phyloP scores from a whole-genome alignment of 2,329 filamentous ascomycete genomes.

The Sordariomycetes sp. region DNA sequence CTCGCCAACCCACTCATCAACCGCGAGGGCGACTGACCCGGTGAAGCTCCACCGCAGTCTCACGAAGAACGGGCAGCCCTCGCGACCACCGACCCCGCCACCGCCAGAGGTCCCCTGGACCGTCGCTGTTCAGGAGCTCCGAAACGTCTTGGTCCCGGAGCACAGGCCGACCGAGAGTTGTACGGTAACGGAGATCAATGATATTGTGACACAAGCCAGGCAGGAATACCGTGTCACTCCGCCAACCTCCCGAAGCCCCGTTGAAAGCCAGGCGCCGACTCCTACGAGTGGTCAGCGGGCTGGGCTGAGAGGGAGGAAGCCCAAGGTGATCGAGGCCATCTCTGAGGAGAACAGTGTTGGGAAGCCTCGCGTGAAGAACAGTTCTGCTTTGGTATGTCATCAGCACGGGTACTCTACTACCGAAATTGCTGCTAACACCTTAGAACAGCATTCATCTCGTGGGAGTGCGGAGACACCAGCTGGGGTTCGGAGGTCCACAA shows the following conservation, averaged over 20 bases:
- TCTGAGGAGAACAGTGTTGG: slow-evolving; percentile 44
- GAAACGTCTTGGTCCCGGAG: slow-evolving; percentile 68
- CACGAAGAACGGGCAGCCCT: slow-evolving; percentile 36
- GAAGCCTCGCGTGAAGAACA: slow-evolving; percentile 41
- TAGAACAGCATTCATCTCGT: not conserved
- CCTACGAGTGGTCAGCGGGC: slow-evolving; percentile 33
- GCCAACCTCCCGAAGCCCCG: not conserved
- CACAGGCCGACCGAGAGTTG: slow-evolving; percentile 67
- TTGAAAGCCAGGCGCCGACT: slow-evolving; percentile 3
- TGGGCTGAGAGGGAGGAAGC: slow-evolving; percentile 63
- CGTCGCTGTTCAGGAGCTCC: slow-evolving; percentile 71
- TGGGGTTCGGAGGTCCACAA: slow-evolving; percentile 20
- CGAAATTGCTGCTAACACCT: not conserved
- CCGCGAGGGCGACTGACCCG: slow-evolving; percentile 65
- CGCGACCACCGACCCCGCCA: slow-evolving; percentile 50
- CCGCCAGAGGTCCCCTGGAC: slow-evolving; percentile 80
- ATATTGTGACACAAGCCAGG: slow-evolving; percentile 17
- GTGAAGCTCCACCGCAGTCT: slow-evolving; percentile 54
- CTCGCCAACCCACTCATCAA: slow-evolving; percentile 79
- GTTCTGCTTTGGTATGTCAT: slow-evolving; percentile 26
- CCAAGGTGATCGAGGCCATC: slow-evolving; percentile 41
- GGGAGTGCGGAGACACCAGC: not conserved
- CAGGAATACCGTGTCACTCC: not conserved
- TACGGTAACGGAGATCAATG: slow-evolving; percentile 61
- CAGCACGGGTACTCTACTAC: not conserved